Evolutionary conservation across 306 rosid species (phyloP).

Genomic region (Corylus heterophylla): DNA sequence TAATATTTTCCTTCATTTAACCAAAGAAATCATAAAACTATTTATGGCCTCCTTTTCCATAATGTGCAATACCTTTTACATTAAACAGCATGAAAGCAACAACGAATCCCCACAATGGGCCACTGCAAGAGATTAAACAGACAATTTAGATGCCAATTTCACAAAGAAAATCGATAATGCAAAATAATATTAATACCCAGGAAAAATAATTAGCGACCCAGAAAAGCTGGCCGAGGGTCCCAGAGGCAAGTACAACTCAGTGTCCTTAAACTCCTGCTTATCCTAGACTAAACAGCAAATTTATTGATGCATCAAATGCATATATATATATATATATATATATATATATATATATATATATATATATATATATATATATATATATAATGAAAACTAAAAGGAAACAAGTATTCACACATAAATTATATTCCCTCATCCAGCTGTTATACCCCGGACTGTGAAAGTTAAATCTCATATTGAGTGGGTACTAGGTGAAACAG

Average conservation of each 20-base stretch:
- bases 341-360: neutral
- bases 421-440: neutral
- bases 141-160: constrained; percentile 27
- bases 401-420: neutral
- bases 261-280: neutral
- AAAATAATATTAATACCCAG: constrained; percentile 4
- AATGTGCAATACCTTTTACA: constrained; percentile 63
- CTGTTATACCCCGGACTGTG: neutral
- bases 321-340: neutral
- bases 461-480: too few relatives aligned
- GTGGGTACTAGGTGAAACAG: too few relatives aligned
- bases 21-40: constrained; percentile 2
- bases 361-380: neutral
- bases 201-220: neutral
- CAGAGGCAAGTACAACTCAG: neutral
- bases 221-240: neutral
- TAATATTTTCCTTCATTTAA: neutral
- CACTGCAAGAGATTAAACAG: constrained; percentile 61
- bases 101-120: constrained; percentile 94
- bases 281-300: neutral
- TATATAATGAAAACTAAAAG: neutral
- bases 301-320: neutral
- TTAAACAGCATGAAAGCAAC: constrained; percentile 94
- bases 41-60: constrained; percentile 11
- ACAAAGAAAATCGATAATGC: constrained; percentile 18